These are phyloP conservation scores for Pontederia crassipes DNA, from an alignment of 176 grass and related monocot species.

Conservation along the genomic window DNA sequence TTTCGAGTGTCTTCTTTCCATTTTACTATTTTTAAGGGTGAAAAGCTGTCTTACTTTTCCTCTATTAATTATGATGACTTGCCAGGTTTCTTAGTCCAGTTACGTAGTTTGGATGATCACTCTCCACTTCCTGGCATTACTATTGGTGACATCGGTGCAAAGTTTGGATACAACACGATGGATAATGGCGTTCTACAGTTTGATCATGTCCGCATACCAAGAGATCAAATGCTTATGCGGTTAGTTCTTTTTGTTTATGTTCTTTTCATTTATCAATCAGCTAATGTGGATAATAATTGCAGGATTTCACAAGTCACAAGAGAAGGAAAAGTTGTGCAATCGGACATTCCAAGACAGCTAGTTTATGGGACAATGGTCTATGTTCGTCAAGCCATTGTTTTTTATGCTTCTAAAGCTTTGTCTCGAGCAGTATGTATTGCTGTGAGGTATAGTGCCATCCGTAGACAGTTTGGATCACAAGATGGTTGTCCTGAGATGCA, in stretches of 20 bases:
- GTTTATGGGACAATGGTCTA: constrained; percentile 95
- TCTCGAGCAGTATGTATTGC: constrained; percentile 91
- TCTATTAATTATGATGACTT: constrained; percentile 13
- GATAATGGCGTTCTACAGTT: constrained; percentile 94
- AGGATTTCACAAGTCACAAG: constrained; percentile 96
- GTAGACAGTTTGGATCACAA: constrained; percentile 85
- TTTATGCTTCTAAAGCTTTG: constrained; percentile 85
- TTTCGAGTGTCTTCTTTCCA: not conserved
- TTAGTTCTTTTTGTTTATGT: not conserved
- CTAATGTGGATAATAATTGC: constrained; percentile 17
- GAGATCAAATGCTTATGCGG: constrained; percentile 95
- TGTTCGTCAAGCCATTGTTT: constrained; percentile 85
- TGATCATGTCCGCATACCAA: constrained; percentile 91
- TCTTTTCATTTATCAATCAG: not conserved
- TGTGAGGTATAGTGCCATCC: constrained; percentile 76
- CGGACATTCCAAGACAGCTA: constrained; percentile 85
- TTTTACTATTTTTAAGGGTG: constrained; percentile 3
- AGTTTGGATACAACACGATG: constrained; percentile 98
- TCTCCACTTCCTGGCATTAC: constrained; percentile 80
- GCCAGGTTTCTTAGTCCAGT: constrained; percentile 90
- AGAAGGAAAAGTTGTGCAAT: constrained; percentile 83
- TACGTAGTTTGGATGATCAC: constrained; percentile 92
- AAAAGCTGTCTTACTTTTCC: not conserved
- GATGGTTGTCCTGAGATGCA: constrained; percentile 69
- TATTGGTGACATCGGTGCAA: constrained; percentile 89